Conservation (phyloP, 208 protist species). For the Trypanosoma melophagium region DNA sequence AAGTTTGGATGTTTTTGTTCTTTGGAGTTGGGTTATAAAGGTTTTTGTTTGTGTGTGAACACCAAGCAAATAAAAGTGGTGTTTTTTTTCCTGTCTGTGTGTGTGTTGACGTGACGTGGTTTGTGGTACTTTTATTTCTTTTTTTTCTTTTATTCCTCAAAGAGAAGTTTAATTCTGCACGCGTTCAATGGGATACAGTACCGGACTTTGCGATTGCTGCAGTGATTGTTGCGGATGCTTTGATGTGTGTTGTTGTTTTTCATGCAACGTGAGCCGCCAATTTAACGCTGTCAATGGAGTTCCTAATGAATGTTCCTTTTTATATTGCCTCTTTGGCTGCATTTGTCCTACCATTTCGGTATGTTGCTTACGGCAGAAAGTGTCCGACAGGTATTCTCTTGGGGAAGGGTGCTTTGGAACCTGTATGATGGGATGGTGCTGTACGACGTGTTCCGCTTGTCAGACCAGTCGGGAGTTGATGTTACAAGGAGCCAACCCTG, state of each 20-base stretch:
- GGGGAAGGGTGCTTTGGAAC: slow-evolving; percentile 8
- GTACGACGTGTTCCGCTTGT: slow-evolving; percentile 26
- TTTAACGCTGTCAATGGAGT: slow-evolving; percentile 21
- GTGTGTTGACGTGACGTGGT: too few relatives aligned
- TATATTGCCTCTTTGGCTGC: slow-evolving; percentile 2
- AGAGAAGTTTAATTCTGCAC: not conserved
- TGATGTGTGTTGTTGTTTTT: slow-evolving; percentile 27
- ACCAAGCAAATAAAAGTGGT: too few relatives aligned
- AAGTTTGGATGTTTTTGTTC: too few relatives aligned
- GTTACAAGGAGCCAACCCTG: slow-evolving; percentile 6
- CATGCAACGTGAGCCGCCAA: slow-evolving; percentile 28
- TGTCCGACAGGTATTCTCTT: slow-evolving; percentile 19
- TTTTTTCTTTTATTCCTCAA: not conserved
- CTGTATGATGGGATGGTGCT: not conserved
- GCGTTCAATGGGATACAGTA: not conserved
- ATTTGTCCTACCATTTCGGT: slow-evolving; percentile 1
- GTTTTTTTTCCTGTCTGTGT: too few relatives aligned
- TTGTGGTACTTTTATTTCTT: not conserved
- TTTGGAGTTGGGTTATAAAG: too few relatives aligned
- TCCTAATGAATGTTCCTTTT: not conserved
- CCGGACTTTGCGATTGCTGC: slow-evolving; percentile 16
- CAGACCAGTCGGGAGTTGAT: slow-evolving; percentile 32
- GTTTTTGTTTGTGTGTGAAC: too few relatives aligned
- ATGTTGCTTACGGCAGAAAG: slow-evolving; percentile 11
- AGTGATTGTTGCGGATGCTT: slow-evolving; percentile 14